Conservation (phyloP, 2,329 filamentous ascomycete species). For the Teratosphaeria gauchensis region DNA sequence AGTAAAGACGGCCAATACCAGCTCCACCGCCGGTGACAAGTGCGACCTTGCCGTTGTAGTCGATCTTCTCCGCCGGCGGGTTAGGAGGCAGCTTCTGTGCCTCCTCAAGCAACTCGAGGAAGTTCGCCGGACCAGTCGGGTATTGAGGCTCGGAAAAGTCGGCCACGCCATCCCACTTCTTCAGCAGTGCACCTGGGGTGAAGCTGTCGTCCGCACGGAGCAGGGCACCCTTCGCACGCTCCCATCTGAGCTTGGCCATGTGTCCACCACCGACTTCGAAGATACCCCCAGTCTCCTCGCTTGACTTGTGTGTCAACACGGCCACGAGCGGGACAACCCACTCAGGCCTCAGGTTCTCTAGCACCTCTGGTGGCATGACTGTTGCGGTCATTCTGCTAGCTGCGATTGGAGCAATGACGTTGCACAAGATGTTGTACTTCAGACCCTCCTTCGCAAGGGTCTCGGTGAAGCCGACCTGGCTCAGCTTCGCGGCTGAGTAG, state of each 20-base stretch:
- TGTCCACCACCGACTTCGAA: constrained; percentile 92
- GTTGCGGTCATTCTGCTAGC: constrained; percentile 94
- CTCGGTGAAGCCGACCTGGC: constrained; percentile 93
- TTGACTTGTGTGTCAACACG: constrained; percentile 74
- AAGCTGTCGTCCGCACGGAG: constrained; percentile 81
- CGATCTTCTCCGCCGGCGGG: constrained; percentile 60
- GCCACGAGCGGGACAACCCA: constrained; percentile 94
- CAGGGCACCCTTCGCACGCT: constrained; percentile 79
- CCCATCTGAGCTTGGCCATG: constrained; percentile 88
- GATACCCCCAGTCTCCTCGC: constrained; percentile 80
- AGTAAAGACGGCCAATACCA: constrained; percentile 86
- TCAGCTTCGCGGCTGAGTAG: constrained; percentile 95
- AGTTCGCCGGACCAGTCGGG: constrained; percentile 77
- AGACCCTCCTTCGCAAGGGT: constrained; percentile 92
- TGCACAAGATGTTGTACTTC: constrained; percentile 96
- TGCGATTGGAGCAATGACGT: constrained; percentile 91
- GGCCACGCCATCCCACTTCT: constrained; percentile 79
- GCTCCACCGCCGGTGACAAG: constrained; percentile 81
- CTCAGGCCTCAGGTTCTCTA: constrained; percentile 77
- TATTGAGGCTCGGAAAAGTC: constrained; percentile 81
- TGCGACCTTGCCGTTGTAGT: constrained; percentile 77
- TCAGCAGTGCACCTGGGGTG: constrained; percentile 77
- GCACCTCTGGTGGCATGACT: constrained; percentile 86
- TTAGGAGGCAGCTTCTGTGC: constrained; percentile 68
- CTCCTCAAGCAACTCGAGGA: constrained; percentile 74